These are phyloP conservation scores for Panus rudis DNA, from an alignment of 768 basidiomycete genomes.

Conservation along the genomic window DNA sequence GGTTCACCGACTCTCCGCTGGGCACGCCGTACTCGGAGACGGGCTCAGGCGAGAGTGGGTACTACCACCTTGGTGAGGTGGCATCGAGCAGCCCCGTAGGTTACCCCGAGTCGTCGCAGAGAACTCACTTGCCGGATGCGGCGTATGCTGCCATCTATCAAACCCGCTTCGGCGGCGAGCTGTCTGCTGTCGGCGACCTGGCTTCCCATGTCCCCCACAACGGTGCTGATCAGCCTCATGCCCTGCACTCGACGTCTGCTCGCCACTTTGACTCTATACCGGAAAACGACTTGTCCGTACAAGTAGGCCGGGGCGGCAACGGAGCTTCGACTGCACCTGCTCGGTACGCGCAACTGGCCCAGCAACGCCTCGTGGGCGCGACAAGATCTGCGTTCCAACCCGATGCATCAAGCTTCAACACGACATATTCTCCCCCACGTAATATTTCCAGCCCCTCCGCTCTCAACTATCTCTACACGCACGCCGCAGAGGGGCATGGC, in stretches of 20 bases:
- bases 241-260: neutral
- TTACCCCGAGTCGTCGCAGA: slow-evolving; percentile 27
- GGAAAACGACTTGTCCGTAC: too few species aligned
- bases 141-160: slow-evolving; percentile 17
- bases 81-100: slow-evolving; percentile 13
- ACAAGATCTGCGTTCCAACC: neutral
- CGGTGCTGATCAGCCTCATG: neutral
- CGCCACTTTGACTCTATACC: too few species aligned
- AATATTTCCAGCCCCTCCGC: neutral
- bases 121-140: slow-evolving; percentile 20
- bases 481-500: neutral
- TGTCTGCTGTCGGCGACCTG: slow-evolving; percentile 5
- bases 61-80: slow-evolving; percentile 12
- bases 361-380: neutral
- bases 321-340: neutral
- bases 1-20: slow-evolving; percentile 15
- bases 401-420: neutral
- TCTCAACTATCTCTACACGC: neutral
- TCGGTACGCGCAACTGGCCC: neutral
- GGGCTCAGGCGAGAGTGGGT: slow-evolving; percentile 11
- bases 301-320: too few species aligned
- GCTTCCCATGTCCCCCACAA: neutral
- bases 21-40: slow-evolving; percentile 16
- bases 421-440: too few species aligned
- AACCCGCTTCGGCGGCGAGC: slow-evolving; percentile 10